Base-by-base conservation (phyloP, 1,284 basidiomycete species). In the Phylloboletellus chloephorus region DNA sequence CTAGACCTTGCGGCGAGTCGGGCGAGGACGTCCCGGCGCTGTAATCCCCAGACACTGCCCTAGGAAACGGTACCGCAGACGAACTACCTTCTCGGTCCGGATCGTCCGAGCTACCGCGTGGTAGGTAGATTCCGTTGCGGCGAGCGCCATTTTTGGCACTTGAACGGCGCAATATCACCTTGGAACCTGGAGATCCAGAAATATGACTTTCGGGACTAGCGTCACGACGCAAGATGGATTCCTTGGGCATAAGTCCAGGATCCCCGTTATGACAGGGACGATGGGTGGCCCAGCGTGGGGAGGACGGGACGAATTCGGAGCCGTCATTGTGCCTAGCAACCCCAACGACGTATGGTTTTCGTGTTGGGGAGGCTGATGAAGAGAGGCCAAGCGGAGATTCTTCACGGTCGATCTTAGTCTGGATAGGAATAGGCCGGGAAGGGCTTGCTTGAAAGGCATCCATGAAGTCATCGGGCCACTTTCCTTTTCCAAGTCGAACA, bases 401-500 rank as follows among this genome's bases (percentile, higher is more conserved):
- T 37, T 56, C 60, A 31, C 41, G 41, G 50, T 60, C 61, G 32
- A 51, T 46, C 31, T 51, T 40, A 32, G 50, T 51, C 44, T 56
- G 61, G 51, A 56, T 54, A 46, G 64, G 54, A 41, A 65, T 63
- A 38, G 61, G 53, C 21, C 55, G 64, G 3, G 58, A 34, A 32
- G 60, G 37, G 22, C 31, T 55, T 44, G 55, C 61, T 41, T 63
- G 57, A 51, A 81, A 75, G 16, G 67, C 76, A 53, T 78, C 76
- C 43, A 86, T 58, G 56, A 86, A 86, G 59, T 88, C 85, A 57
- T 88, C 83, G 1, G 86, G 84, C 82, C 83, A 87, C 60, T 83
- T 86, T 43, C 81, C 84, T 60, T 88, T 83, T 29, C 79, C 77
- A 35, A 86, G 74, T 44, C 78, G 72, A 50, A 85, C 65, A 46